phyloP scores from a whole-genome alignment of 371 early-diverging fungal species.

The Mucor saturninus region DNA sequence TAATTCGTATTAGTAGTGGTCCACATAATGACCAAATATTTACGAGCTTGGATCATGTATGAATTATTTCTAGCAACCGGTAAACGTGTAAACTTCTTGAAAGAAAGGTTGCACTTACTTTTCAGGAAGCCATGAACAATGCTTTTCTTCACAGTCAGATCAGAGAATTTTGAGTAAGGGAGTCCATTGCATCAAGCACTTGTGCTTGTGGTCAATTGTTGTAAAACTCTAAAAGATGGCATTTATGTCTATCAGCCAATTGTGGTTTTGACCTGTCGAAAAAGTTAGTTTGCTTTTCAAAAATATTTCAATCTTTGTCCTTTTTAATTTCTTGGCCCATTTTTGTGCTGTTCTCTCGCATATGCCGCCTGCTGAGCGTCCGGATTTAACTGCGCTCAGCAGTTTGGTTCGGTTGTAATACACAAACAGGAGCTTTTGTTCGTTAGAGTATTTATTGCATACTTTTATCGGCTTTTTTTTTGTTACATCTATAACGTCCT shows the following conservation, averaged over 20 bases:
- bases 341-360: constrained; percentile 19
- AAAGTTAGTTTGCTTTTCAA: constrained; percentile 17
- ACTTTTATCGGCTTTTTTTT: constrained; percentile 8
- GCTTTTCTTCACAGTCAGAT: too few relatives aligned
- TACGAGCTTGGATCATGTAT: not conserved
- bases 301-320: too few relatives aligned
- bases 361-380: constrained; percentile 11
- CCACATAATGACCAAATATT: constrained; percentile 7
- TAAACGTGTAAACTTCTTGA: constrained; percentile 13
- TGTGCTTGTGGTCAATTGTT: constrained; percentile 10
- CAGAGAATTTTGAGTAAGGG: not conserved
- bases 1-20: too few relatives aligned
- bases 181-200: constrained; percentile 18
- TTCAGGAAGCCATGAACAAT: too few relatives aligned
- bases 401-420: constrained; percentile 22
- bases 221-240: constrained; percentile 17
- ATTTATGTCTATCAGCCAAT: constrained; percentile 15
- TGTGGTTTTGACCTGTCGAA: constrained; percentile 14
- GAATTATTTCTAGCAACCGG: not conserved
- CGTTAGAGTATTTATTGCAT: constrained; percentile 15
- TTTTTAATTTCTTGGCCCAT: constrained; percentile 18
- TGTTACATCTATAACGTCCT: constrained; percentile 8
- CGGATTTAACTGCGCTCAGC: constrained; percentile 12
- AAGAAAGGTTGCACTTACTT: constrained; percentile 11
- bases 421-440: constrained; percentile 22